A percentile compares a stretch with the other conserved stretches of the same genome.
These are phyloP conservation scores for Trichoderma arundinaceum DNA, from an alignment of 2,329 filamentous ascomycete genomes.

Conservation along the genomic window DNA sequence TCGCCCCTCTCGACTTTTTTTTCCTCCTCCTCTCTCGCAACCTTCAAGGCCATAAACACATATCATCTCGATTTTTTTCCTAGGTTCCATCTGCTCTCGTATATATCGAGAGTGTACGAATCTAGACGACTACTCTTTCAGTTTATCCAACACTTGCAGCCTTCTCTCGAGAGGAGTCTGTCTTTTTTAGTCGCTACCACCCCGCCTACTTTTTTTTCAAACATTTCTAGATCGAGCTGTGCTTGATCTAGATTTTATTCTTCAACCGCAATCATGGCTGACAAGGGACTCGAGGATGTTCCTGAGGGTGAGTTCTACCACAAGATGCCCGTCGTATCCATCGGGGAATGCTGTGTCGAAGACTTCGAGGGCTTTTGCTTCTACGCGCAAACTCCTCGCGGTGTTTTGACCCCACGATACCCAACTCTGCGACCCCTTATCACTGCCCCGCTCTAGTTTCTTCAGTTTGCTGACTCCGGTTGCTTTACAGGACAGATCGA, in stretches of 20 bases:
- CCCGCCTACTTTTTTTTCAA: constrained; percentile 48
- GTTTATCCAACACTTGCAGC: constrained; percentile 41
- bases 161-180: constrained; percentile 46
- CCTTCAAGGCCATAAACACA: constrained; percentile 43
- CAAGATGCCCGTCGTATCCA: not conserved
- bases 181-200: constrained; percentile 45
- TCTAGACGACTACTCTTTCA: constrained; percentile 51
- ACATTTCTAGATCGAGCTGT: constrained; percentile 72
- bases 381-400: constrained; percentile 19
- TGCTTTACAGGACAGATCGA: constrained; percentile 86
- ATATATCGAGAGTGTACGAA: constrained; percentile 53
- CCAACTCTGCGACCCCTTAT: constrained; percentile 20
- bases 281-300: constrained; percentile 98
- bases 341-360: not conserved
- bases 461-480: constrained; percentile 35
- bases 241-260: constrained; percentile 71
- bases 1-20: constrained; percentile 51
- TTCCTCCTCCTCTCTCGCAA: constrained; percentile 38
- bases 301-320: constrained; percentile 75
- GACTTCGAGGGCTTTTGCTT: not conserved
- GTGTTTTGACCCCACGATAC: constrained; percentile 31
- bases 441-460: not conserved
- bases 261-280: constrained; percentile 92
- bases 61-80: constrained; percentile 44
- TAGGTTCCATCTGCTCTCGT: constrained; percentile 53